Evolutionary conservation across 1,139 yeast genomes (phyloP), one percentile per base, ranked within the genome.

Genomic region (Lodderomyces oxycetoniae): DNA sequence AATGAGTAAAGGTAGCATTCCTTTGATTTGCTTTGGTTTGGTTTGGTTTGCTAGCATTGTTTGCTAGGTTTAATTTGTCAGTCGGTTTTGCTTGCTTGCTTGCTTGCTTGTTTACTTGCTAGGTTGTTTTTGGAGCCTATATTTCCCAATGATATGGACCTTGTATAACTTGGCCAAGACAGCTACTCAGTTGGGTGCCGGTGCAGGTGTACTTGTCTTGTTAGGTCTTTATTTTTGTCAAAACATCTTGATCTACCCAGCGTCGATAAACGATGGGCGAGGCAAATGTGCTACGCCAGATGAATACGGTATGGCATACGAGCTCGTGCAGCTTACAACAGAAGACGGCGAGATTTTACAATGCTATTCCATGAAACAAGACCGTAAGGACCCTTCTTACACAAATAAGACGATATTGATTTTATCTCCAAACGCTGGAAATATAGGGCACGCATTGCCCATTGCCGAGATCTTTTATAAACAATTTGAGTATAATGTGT

Each of bases 371-470:
- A 50, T 68, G 43, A 65, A 65, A 35, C 85, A 79, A 30, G 76
- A 77, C 46, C 46, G 55, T 3, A 50, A 50, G 10, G 48, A 59
- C 4, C 49, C 66, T 1, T 43, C 50, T 8, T 78, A 80, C 39
- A 55, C 67, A 22, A 70, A 75, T 45, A 81, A 82, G 42, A 89
- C 98, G 0, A 71, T 91, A 6, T 53, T 93, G 31, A 71, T 91
- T 21, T 67, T 88, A 37, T 81, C 88, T 28, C 98, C 98, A 3
- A 91, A 91, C 59, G 98, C 97, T 2, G 98, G 98, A 4, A 91
- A 93, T 55, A 91, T 91, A 38, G 98, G 98, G 24, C 91, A 87
- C 53, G 81, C 88, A 15, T 64, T 91, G 35, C 96, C 97, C 1
- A 74, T 88, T 5, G 95, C 85, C 1, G 71, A 80, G 35, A 61